Base-by-base conservation (phyloP, 495 filamentous ascomycete species). In the Sporormia fimetaria region DNA sequence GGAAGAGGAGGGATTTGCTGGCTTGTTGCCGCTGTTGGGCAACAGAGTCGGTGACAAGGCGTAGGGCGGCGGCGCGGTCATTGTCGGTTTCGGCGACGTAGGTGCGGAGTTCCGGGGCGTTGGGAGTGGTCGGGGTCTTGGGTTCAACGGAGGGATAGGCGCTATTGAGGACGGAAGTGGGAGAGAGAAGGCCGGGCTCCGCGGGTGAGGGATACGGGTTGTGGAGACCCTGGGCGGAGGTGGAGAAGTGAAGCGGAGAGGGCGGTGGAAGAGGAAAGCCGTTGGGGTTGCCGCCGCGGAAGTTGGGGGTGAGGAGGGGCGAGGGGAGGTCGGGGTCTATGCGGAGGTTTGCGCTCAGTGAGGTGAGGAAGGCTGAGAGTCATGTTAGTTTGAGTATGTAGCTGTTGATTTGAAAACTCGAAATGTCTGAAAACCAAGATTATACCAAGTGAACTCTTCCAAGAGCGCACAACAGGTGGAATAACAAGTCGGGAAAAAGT, bases 11-110 rank as follows among this genome's bases (percentile, higher is more conserved):
- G 33, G 64, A 52, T 6, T 51, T 54, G 9, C 67, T 62, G n/a
- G 77, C 67, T 4, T 60, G 18, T 52, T 76, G 69, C 17, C 75
- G 70, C 49, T 81, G 76, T 48, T 83, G 75, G 10, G 75, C 74
- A 35, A 84, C 63, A 26, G 68, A 71, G 33, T 75, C 66, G 39
- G 74, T 72, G 39, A 83, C 72, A 11, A 88, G 65, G 60, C 83
- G 70, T 18, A 92, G 67, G 6, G 81, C 84, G 1, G 74, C 78
- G 44, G 85, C 79, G 14, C 74, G 74, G 48, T 73, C 68, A 10
- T 57, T 61, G n/a, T 62, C 61, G 14, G 56, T 42, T 4, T 67
- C 42, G 6, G 58, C 49, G 2, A 44, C 23, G 42, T 56, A 58
- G 20, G 55, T 56, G 10, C 14, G 39, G 8, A 62, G 49, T 9